phyloP scores from a whole-genome alignment of 176 grass and related monocot genomes.

The Paspalum vaginatum region DNA sequence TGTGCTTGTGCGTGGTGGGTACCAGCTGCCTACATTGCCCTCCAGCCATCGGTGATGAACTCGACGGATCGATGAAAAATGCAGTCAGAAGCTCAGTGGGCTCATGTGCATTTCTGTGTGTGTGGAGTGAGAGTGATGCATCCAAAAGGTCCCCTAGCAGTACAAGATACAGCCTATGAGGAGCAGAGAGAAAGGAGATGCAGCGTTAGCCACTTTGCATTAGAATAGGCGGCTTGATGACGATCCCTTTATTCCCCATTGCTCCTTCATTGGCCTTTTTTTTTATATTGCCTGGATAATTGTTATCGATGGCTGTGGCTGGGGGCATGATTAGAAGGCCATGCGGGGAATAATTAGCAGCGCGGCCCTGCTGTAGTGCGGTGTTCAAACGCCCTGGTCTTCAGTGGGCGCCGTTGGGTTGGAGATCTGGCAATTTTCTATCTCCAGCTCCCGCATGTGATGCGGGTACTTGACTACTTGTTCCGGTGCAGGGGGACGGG shows the following conservation, averaged over 20 bases:
- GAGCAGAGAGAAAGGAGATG: slow-evolving; percentile 11
- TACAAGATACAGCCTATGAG: slow-evolving; percentile 40
- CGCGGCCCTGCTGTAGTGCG: not conserved
- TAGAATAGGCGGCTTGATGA: slow-evolving; percentile 42
- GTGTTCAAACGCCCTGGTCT: slow-evolving; percentile 41
- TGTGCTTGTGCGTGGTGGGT: slow-evolving; percentile 45
- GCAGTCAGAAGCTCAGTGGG: slow-evolving; percentile 29
- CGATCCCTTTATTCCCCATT: slow-evolving; percentile 48
- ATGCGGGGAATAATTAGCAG: slow-evolving; percentile 55
- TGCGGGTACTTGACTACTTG: not conserved
- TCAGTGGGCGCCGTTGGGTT: slow-evolving; percentile 35
- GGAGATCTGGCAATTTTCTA: slow-evolving; percentile 36
- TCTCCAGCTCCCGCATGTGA: slow-evolving; percentile 22
- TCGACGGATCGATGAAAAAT: not conserved
- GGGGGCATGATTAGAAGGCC: slow-evolving; percentile 41
- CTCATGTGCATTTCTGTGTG: slow-evolving; percentile 39
- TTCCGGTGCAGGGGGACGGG: not conserved
- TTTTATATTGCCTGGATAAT: slow-evolving; percentile 5
- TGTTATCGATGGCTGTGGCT: slow-evolving; percentile 36
- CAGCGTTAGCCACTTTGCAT: slow-evolving; percentile 39
- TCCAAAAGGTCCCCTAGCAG: slow-evolving; percentile 38
- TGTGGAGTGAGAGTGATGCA: slow-evolving; percentile 31
- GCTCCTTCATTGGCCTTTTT: too few species aligned
- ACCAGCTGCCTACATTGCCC: slow-evolving; percentile 38
- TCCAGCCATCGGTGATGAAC: slow-evolving; percentile 15